Percentiles rank a stretch among this genome's conserved stretches.
Conservation (phyloP, 805 yeast genomes). For the Vanderwaltozyma polyspora region DNA sequence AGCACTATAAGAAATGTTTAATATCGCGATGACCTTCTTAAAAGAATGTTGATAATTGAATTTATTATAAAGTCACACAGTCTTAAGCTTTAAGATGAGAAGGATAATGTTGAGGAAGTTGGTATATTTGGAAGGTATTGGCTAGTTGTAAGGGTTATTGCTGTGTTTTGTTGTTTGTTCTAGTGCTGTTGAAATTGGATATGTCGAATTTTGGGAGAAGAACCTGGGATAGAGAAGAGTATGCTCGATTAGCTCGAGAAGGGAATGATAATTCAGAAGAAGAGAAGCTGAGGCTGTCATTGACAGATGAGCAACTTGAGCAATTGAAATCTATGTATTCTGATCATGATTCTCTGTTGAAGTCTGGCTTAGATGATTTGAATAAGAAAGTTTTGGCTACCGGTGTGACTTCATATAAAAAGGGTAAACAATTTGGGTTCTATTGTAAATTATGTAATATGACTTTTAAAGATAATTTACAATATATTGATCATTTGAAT, state of each 20-base stretch:
- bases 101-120: no score
- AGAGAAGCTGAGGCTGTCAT: slow-evolving; percentile 6
- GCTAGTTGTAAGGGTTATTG: no score
- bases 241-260: slow-evolving; percentile 37
- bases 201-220: slow-evolving; percentile 44
- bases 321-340: slow-evolving; percentile 15
- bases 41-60: no score
- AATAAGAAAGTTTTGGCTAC: slow-evolving; percentile 27
- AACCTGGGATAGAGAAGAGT: slow-evolving; percentile 63
- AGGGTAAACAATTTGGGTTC: slow-evolving; percentile 68
- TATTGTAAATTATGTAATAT: slow-evolving; percentile 70
- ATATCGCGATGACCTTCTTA: no score
- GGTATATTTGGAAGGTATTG: no score
- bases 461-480: slow-evolving; percentile 72
- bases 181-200: no score
- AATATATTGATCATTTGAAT: slow-evolving; percentile 74
- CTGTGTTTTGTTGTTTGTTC: no score
- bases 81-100: no score
- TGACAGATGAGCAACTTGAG: slow-evolving; percentile 9
- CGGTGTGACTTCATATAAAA: slow-evolving; percentile 24
- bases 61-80: no score
- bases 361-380: slow-evolving; percentile 20
- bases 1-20: no score
- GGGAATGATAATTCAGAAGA: slow-evolving; percentile 15
- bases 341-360: slow-evolving; percentile 13